These are phyloP conservation scores for Solanum acaule DNA, from an alignment of 257 asterid genomes.

Conservation along the genomic window DNA sequence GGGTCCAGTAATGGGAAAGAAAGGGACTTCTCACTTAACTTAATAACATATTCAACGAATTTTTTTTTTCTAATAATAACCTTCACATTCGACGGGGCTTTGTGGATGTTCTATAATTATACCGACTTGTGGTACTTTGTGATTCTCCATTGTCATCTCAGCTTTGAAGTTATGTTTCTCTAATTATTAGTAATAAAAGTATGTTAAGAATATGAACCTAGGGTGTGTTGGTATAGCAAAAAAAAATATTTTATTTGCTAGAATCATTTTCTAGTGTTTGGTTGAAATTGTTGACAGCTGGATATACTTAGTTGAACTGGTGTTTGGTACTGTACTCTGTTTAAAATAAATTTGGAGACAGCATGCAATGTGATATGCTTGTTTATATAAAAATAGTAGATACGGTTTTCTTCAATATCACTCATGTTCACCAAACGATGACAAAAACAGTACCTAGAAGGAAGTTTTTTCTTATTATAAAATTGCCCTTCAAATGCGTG, in stretches of 20 bases:
- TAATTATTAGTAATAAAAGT: neutral
- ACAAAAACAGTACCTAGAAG: neutral
- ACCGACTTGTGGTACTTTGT: neutral
- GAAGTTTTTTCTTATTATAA: neutral
- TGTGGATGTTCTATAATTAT: neutral
- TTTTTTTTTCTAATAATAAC: neutral
- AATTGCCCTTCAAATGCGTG: neutral
- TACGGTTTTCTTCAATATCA: neutral
- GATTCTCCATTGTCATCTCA: neutral
- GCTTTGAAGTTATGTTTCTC: neutral
- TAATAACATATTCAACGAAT: neutral
- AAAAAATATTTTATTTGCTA: neutral
- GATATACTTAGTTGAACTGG: neutral
- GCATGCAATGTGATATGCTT: neutral
- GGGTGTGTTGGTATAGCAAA: neutral
- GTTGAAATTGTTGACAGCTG: neutral
- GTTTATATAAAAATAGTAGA: neutral
- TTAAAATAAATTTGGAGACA: neutral
- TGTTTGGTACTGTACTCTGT: neutral
- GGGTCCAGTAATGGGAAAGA: neutral
- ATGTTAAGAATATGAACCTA: neutral
- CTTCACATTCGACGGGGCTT: neutral
- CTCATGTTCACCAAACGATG: neutral
- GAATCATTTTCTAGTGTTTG: neutral
- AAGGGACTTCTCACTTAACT: neutral